These are phyloP conservation scores for Psilocybe tampanensis DNA, from an alignment of 768 basidiomycete genomes.

Conservation along the genomic window DNA sequence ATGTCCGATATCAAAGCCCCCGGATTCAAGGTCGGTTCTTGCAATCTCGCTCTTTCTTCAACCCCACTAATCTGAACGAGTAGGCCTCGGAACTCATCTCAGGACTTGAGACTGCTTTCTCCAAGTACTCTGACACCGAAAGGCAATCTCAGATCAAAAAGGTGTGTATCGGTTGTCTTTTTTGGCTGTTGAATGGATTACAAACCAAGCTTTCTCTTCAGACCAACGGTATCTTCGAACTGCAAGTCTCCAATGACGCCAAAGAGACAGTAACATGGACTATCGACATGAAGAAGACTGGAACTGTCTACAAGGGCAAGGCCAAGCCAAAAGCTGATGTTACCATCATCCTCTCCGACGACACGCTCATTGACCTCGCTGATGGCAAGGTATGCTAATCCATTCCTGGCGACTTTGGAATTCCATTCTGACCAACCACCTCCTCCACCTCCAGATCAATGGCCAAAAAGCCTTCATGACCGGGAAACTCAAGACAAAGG, in stretches of 20 bases:
- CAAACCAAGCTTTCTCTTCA: conserved; percentile 28
- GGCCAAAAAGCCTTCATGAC: conserved; percentile 98
- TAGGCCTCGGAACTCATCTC: conserved; percentile 73
- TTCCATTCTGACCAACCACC: not conserved
- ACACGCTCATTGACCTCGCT: conserved; percentile 72
- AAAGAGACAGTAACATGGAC: conserved; percentile 83
- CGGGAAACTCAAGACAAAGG: conserved; percentile 89
- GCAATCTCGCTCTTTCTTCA: not conserved
- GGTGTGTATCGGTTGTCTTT: conserved; percentile 36
- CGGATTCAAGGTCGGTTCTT: conserved; percentile 65
- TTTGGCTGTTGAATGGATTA: not conserved
- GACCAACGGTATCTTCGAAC: conserved; percentile 89
- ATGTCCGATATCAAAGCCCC: conserved; percentile 75
- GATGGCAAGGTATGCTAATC: conserved; percentile 60
- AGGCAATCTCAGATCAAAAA: conserved; percentile 75
- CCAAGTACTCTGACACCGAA: conserved; percentile 57
- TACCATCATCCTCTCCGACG: conserved; percentile 77
- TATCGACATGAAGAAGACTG: conserved; percentile 89
- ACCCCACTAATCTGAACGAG: not conserved
- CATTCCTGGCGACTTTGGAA: not conserved
- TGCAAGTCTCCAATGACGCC: conserved; percentile 73
- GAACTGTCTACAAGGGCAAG: conserved; percentile 73
- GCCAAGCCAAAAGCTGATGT: conserved; percentile 81
- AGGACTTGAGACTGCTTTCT: conserved; percentile 53
- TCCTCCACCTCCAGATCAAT: conserved; percentile 59